Percentiles rank a stretch among this genome's conserved stretches.
These are phyloP conservation scores for Teratosphaeria pseudoeucalypti DNA, from an alignment of 2,329 filamentous ascomycete species.

Conservation along the genomic window DNA sequence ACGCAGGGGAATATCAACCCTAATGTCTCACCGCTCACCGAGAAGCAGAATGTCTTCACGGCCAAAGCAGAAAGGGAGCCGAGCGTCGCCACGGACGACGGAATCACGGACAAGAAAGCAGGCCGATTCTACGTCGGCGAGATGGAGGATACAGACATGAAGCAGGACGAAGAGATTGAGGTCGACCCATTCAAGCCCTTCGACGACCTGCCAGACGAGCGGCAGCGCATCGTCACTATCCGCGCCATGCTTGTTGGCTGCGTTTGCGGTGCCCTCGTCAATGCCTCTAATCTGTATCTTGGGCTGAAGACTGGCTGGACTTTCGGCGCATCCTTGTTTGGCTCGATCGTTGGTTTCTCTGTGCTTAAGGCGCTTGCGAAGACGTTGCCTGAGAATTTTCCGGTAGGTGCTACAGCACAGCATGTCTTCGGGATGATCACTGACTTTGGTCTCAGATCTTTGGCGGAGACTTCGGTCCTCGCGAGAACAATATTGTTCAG, in stretches of 20 bases:
- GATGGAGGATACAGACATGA: conserved; percentile 16
- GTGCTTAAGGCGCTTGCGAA: conserved; percentile 18
- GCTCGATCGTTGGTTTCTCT: conserved; percentile 49
- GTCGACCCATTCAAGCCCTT: conserved; percentile 34
- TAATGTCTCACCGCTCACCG: conserved; percentile 22
- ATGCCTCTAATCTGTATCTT: conserved; percentile 42
- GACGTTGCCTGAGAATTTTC: conserved; percentile 9
- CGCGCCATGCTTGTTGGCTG: conserved; percentile 46
- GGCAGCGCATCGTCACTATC: conserved; percentile 42
- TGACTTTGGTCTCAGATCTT: conserved; percentile 26
- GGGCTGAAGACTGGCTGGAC: conserved; percentile 38
- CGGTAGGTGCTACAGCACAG: not conserved
- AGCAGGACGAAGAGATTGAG: conserved; percentile 20
- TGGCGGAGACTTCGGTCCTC: conserved; percentile 46
- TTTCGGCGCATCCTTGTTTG: conserved; percentile 25
- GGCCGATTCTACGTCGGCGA: conserved; percentile 16
- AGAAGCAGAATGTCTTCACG: conserved; percentile 28
- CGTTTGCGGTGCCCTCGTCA: conserved; percentile 47
- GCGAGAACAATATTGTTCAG: conserved; percentile 41
- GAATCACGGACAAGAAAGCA: conserved; percentile 20
- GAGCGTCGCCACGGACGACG: conserved; percentile 7
- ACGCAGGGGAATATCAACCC: conserved; percentile 18
- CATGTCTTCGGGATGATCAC: not conserved
- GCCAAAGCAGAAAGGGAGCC: conserved; percentile 4
- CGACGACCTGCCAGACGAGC: conserved; percentile 33